phyloP scores from a whole-genome alignment of 208 protist genomes.

The Crithidia bombi region DNA sequence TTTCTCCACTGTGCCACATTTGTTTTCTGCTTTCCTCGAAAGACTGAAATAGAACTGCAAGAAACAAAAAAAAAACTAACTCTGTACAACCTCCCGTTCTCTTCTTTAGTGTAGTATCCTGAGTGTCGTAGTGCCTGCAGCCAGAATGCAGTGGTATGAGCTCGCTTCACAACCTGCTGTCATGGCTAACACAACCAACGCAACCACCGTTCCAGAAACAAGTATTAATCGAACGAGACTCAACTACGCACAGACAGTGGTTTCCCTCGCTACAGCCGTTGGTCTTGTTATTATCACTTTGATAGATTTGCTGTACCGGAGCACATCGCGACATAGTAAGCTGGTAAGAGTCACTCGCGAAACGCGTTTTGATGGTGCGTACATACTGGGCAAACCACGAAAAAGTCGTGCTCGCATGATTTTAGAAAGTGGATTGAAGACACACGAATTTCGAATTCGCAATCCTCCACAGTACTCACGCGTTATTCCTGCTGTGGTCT shows the following conservation, averaged over 20 bases:
- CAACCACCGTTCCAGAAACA: neutral
- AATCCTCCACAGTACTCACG: slow-evolving; percentile 68
- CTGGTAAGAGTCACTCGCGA: slow-evolving; percentile 66
- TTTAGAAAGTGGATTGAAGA: slow-evolving; percentile 73
- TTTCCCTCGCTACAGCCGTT: slow-evolving; percentile 75
- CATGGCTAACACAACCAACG: slow-evolving; percentile 1
- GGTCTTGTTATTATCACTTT: slow-evolving; percentile 59
- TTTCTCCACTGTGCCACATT: too few species aligned
- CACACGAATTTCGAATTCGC: slow-evolving; percentile 57
- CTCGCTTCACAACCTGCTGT: too few species aligned
- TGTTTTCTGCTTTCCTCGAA: too few species aligned
- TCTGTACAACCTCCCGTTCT: neutral
- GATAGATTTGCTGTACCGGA: slow-evolving; percentile 69
- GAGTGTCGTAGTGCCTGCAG: too few species aligned
- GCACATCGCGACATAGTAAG: slow-evolving; percentile 48
- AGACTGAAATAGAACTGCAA: neutral
- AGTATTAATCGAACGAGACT: slow-evolving; percentile 36
- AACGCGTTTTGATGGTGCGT: slow-evolving; percentile 77
- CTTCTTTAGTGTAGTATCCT: too few species aligned
- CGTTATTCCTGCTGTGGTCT: slow-evolving; percentile 70
- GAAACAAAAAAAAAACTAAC: neutral
- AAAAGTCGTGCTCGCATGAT: slow-evolving; percentile 58
- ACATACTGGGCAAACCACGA: slow-evolving; percentile 64
- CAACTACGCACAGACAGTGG: slow-evolving; percentile 76
- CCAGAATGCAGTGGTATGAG: neutral